Base-by-base conservation (phyloP, 305 asterid species). In the Solanum hybrid region DNA sequence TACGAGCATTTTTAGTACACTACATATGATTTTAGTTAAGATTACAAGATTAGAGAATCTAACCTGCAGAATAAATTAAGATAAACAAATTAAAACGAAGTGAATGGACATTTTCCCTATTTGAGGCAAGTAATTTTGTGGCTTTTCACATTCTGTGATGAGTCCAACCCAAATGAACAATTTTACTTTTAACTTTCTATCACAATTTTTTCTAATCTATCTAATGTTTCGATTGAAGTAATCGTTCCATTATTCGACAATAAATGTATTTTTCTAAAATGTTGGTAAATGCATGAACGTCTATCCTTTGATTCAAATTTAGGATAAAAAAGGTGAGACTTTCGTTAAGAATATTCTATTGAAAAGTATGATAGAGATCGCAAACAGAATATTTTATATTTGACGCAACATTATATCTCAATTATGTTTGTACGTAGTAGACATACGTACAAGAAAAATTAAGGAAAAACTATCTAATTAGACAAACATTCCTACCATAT, bases 61-160 rank as follows among this genome's bases (percentile, higher is more conserved):
- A 16, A 18, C 1, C 0, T 0, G 10, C 0, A 1, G 0, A 57
- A 57, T 57, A 57, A 57, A 57, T 57, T 2, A 51, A 51, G 11
- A 0, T 20, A 1, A 61, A 61, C 0, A 61, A 61, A 61, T 18
- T 57, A 18, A 57, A 57, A 57, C 1, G 0, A 4, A 51, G 9
- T 16, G 67, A 51, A 16, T 16, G 2, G 67, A 18, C n/a, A 18
- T 18, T 61, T 61, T 20, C 11, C 26, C 11, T 20, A 61, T 61
- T 61, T 61, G n/a, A 18, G 26, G 4, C 11, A 20, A 61, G 24
- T 57, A 57, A 2, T 18, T 51, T 51, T 16, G n/a, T 51, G 67
- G 67, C 67, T 57, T 51, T 18, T 57, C 67, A 57, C 67, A 57
- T 57, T 57, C 2, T 57, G n/a, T 57, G 24, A 57, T 57, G 67